Evolutionary conservation across 805 yeast species (phyloP), one percentile per base, ranked within the genome.

Genomic region (Teunomyces kruisii): DNA sequence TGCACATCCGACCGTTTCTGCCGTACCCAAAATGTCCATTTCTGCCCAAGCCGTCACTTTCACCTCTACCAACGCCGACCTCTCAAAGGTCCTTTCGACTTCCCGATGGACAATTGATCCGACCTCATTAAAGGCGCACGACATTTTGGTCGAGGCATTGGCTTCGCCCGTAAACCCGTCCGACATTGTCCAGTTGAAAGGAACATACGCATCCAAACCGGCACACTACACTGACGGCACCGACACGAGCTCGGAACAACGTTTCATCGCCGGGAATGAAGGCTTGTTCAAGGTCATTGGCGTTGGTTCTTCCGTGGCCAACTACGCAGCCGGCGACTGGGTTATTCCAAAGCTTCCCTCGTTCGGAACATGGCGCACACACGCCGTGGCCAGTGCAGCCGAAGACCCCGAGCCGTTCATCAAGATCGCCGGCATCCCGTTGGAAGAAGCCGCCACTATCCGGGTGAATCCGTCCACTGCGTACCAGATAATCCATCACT

Each of bases 81-180:
- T 65, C 13, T 16, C 49, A 29, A 46, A 53, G 32, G 56, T 52
- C 14, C 45, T 66, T 13, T 35, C 46, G 35, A 51, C 48, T 9
- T 54, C 67, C 32, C 45, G 49, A 2, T 53, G 51, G 42, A 45
- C 53, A 16, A 61, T 65, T 26, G 67, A 65, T 40, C 43, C 54
- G 13, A 39, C 53, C 6, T 47, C 49, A 15, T 41, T 64, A 29
- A 43, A 41, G 12, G 44, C 54, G n/a, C 49, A 54, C 33, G 70
- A 83, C 43, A 70, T 88, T 10, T 67, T 88, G n/a, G 61, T 88
- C 44, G 77, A 83, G 55, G 67, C 89, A 1, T 59, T 90, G 31
- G 96, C 95, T 0, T 79, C 86, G 50, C 96, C 97, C 1, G 75
- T 91, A 51, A 91, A 91, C 59, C 97, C 97, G 0, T 86, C 96